A percentile compares a stretch with the other conserved stretches of the same genome.
Evolutionary conservation across 768 basidiomycete species (phyloP).

Genomic region (Kwoniella botswanensis): DNA sequence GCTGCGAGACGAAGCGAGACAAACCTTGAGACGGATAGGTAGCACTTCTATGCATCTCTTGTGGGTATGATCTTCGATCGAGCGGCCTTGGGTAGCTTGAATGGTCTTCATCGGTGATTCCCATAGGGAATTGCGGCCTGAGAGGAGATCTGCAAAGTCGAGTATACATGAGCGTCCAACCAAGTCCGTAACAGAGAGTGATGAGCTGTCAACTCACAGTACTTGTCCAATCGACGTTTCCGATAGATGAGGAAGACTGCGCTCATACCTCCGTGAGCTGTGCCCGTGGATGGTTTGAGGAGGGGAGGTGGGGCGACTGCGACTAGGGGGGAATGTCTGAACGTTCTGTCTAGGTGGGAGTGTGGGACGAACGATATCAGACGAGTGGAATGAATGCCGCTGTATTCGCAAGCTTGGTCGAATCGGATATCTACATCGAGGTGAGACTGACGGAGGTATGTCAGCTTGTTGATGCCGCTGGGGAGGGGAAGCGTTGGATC

Average conservation of each 20-base stretch:
- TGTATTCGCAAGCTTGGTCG: neutral
- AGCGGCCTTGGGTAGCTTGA: neutral
- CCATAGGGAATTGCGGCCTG: neutral
- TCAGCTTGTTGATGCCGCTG: neutral
- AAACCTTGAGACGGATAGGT: neutral
- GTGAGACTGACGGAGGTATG: neutral
- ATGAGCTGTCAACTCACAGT: constrained; percentile 1
- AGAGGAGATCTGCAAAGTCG: neutral
- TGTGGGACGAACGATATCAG: neutral
- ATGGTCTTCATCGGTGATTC: neutral
- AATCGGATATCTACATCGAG: neutral
- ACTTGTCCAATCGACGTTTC: constrained; percentile 8
- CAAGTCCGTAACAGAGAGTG: neutral
- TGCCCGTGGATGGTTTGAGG: neutral
- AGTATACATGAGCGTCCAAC: neutral
- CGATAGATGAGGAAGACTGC: constrained; percentile 8
- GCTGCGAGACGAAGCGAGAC: neutral
- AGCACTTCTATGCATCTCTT: constrained; percentile 6
- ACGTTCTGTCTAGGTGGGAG: neutral
- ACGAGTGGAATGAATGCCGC: constrained; percentile 1
- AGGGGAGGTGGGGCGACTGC: constrained; percentile 4
- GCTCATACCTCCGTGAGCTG: neutral
- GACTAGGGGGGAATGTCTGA: neutral
- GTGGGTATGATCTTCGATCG: neutral
- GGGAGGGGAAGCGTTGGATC: constrained; percentile 1